A percentile compares a stretch with the other conserved stretches of the same genome.
These are phyloP conservation scores for Aspergillus kassunensis DNA, from an alignment of 495 filamentous ascomycete genomes.

Conservation along the genomic window DNA sequence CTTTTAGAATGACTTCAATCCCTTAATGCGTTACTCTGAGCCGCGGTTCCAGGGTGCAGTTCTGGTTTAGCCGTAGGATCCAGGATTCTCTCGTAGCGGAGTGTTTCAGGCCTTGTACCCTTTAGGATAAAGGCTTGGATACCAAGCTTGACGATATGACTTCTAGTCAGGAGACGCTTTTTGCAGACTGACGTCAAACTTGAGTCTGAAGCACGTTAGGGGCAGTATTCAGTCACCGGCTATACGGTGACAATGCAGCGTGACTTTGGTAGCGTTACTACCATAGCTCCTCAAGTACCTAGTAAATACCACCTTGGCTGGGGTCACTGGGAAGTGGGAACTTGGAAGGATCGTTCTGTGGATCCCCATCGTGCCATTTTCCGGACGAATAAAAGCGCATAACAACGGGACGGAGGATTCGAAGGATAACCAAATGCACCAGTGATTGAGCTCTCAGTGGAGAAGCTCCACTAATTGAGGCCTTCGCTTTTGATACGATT, in stretches of 20 bases:
- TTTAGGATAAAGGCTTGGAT: no score
- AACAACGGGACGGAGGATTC: conserved; percentile 10
- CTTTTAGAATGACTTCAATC: no score
- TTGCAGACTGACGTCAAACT: not conserved
- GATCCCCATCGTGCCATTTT: conserved; percentile 19
- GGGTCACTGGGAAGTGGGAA: no score
- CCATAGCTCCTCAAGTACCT: conserved; percentile 7
- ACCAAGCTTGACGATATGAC: no score
- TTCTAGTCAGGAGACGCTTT: not conserved
- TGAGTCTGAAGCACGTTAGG: not conserved
- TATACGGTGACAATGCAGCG: conserved; percentile 38
- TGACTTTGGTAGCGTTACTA: conserved; percentile 21
- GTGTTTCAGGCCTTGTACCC: no score
- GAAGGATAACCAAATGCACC: conserved; percentile 1
- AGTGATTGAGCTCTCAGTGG: conserved; percentile 6
- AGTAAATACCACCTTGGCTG: conserved; percentile 6
- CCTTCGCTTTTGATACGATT: conserved; percentile 20
- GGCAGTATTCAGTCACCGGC: not conserved
- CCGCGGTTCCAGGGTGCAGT: not conserved
- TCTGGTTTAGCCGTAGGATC: not conserved
- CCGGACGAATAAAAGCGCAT: conserved; percentile 10
- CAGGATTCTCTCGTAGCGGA: no score
- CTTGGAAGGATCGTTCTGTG: conserved; percentile 11
- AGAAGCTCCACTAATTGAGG: not conserved
- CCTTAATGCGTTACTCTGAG: not conserved